Conservation (phyloP, 176 grass and related monocot species). For the Lolium multiflorum region DNA sequence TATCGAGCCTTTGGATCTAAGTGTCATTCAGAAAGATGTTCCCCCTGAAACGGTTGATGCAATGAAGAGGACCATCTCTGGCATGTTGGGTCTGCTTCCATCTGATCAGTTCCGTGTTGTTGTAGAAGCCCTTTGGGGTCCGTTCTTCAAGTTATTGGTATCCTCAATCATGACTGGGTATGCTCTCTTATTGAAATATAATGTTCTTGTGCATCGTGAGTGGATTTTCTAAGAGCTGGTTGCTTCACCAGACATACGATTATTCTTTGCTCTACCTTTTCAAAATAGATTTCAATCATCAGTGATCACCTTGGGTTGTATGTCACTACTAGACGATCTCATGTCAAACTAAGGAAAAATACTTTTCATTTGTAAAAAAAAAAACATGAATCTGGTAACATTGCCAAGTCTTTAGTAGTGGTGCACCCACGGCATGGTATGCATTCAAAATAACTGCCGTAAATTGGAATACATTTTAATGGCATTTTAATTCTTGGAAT, state of each 20-base stretch:
- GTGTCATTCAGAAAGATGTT: slow-evolving; percentile 91
- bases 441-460: not conserved
- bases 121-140: slow-evolving; percentile 87
- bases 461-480: slow-evolving; percentile 9
- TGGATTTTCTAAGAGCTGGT: slow-evolving; percentile 5
- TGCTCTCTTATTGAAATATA: slow-evolving; percentile 33
- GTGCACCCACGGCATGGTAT: not conserved
- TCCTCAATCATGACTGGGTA: slow-evolving; percentile 99
- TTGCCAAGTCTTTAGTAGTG: not conserved
- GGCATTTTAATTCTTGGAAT: slow-evolving; percentile 13
- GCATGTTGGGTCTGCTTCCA: slow-evolving; percentile 94
- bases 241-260: slow-evolving; percentile 11
- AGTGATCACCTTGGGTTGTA: not conserved
- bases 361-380: slow-evolving; percentile 18
- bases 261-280: not conserved
- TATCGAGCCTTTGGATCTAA: slow-evolving; percentile 91
- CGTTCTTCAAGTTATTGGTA: slow-evolving; percentile 92
- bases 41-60: slow-evolving; percentile 87
- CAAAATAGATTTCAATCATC: slow-evolving; percentile 29
- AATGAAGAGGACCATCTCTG: slow-evolving; percentile 97
- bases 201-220: not conserved
- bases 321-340: slow-evolving; percentile 11
- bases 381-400: not conserved
- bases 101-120: slow-evolving; percentile 94
- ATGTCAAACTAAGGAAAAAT: not conserved